These are phyloP conservation scores for Aspergillus sp. DNA, from an alignment of 2,329 filamentous ascomycete species.

Conservation along the genomic window DNA sequence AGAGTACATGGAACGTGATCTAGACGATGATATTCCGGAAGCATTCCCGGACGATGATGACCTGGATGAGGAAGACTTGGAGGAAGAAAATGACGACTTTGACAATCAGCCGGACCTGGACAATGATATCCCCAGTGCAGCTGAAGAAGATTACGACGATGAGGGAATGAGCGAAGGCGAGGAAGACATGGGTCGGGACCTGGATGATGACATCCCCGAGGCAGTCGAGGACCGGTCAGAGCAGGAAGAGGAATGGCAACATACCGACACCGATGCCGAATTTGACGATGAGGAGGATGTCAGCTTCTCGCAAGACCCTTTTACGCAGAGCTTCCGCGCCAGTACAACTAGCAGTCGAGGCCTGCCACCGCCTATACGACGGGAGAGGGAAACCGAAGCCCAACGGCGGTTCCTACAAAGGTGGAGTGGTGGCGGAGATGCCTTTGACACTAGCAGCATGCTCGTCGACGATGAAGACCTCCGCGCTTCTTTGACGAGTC, in stretches of 20 bases:
- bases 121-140: conserved; percentile 63
- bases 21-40: conserved; percentile 74
- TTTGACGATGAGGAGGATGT: conserved; percentile 49
- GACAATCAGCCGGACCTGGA: conserved; percentile 53
- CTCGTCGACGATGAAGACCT: conserved; percentile 39
- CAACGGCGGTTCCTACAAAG: conserved; percentile 42
- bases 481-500: conserved; percentile 36
- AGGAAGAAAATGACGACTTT: conserved; percentile 45
- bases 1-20: conserved; percentile 57
- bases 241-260: conserved; percentile 68
- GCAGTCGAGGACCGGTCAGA: conserved; percentile 44
- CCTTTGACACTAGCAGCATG: conserved; percentile 39
- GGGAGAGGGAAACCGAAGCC: conserved; percentile 40
- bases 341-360: conserved; percentile 38
- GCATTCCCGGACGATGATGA: conserved; percentile 52
- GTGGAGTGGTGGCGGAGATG: conserved; percentile 43
- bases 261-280: conserved; percentile 73
- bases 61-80: conserved; percentile 41
- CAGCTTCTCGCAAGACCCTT: conserved; percentile 28
- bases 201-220: conserved; percentile 72
- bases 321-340: conserved; percentile 33
- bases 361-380: conserved; percentile 30
- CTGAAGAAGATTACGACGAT: conserved; percentile 36
- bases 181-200: conserved; percentile 64
- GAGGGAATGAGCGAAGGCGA: conserved; percentile 53